Conservation (phyloP, 192 early-diverging fungal species). For the Oehlia diaphana region DNA sequence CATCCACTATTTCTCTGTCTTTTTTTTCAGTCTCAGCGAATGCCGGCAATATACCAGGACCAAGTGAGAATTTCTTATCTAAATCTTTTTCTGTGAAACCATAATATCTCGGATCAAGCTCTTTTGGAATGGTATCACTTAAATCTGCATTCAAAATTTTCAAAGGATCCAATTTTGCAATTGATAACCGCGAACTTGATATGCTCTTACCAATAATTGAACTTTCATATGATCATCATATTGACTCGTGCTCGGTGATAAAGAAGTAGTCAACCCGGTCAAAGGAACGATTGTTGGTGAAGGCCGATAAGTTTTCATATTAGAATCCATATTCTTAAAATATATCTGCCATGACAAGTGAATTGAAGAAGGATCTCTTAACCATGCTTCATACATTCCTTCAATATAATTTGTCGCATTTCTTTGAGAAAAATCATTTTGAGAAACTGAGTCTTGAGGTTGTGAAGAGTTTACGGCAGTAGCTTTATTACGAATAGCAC, state of each 20-base stretch:
- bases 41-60: conserved; percentile 92
- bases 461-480: conserved; percentile 7
- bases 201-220: conserved; percentile 94
- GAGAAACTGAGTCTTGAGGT: conserved; percentile 43
- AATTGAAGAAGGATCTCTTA: conserved; percentile 82
- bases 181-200: conserved; percentile 96
- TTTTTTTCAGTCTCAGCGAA: conserved; percentile 69
- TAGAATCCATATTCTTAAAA: conserved; percentile 78
- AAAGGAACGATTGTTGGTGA: conserved; percentile 71
- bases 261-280: conserved; percentile 23
- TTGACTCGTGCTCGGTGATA: conserved; percentile 34
- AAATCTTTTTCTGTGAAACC: conserved; percentile 93
- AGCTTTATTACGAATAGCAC: conserved; percentile 18
- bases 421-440: conserved; percentile 84
- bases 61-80: conserved; percentile 87
- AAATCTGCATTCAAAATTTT: conserved; percentile 71
- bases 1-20: conserved; percentile 85
- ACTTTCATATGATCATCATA: conserved; percentile 95
- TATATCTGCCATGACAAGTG: conserved; percentile 97
- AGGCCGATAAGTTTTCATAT: conserved; percentile 71
- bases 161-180: conserved; percentile 95
- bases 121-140: conserved; percentile 59
- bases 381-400: conserved; percentile 95
- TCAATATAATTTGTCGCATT: conserved; percentile 86
- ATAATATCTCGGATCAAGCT: conserved; percentile 85